Conservation (phyloP, 2,329 filamentous ascomycete genomes). For the Seiridium unicorne region DNA sequence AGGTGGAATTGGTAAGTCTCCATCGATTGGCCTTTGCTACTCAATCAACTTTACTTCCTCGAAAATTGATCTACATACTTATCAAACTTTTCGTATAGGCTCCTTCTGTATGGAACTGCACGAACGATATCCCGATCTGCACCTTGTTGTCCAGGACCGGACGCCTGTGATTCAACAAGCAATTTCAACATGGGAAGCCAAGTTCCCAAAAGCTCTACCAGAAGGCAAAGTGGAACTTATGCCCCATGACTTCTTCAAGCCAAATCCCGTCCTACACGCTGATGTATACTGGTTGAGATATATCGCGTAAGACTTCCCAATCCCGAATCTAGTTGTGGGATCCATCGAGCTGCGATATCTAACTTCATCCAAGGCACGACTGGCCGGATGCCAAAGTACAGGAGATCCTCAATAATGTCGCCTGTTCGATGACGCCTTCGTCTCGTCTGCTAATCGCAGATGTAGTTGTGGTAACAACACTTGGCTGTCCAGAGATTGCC, state of each 20-base stretch:
- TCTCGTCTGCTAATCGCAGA: constrained; percentile 16
- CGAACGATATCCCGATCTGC: not conserved
- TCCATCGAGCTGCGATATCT: too few relatives aligned
- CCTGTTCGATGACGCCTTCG: constrained; percentile 2
- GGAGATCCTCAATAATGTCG: not conserved
- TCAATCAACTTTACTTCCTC: not conserved
- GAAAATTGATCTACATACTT: not conserved
- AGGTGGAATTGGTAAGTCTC: not conserved
- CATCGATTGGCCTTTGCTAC: not conserved
- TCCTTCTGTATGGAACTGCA: not conserved
- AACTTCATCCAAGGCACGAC: constrained; percentile 1
- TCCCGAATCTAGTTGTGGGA: not conserved
- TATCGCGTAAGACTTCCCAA: constrained; percentile 8
- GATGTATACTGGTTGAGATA: constrained; percentile 23
- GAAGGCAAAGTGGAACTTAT: constrained; percentile 17
- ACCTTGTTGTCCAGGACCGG: not conserved
- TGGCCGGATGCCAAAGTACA: constrained; percentile 9
- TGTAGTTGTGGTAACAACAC: constrained; percentile 15
- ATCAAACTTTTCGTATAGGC: not conserved
- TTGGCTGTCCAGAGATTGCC: constrained; percentile 15
- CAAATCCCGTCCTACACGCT: constrained; percentile 22
- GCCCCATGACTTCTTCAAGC: constrained; percentile 25
- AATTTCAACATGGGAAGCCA: constrained; percentile 13
- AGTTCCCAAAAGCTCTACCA: constrained; percentile 16
- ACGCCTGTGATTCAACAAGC: constrained; percentile 11